Base-by-base conservation (phyloP, 148 eudicot species). In the Diospyros kaki region DNA sequence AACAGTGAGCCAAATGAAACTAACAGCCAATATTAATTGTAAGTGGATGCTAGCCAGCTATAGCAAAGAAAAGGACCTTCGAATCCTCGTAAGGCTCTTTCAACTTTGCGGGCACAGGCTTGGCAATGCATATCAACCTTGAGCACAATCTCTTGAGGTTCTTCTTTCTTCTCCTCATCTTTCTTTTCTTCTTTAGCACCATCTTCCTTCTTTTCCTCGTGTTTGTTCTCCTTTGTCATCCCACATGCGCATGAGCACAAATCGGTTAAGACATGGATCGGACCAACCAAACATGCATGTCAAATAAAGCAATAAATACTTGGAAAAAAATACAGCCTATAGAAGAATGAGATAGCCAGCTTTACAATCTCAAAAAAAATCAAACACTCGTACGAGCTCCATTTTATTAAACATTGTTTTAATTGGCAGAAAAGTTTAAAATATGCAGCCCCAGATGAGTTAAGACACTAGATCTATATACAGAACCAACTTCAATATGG, bases 121-220 rank as follows among this genome's bases (percentile, higher is more conserved):
- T 84, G 84, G 50, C 94, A 90, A 76, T 88, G 94, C 94, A 90
- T 90, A 53, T 90, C 90, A 43, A 90, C 94, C 79, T 83, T 88
- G 62, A 86, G 82, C 56, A 85, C 86, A 9, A 79, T 82, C 83
- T 85, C 88, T 69, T 75, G 80, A 11, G 83, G 66, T 72, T 52
- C 76, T 4, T 83, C 83, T 46, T 71, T 62, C 4, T 78, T 70
- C 5, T 75, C 53, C 52, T 82, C 52, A 7, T 79, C 79, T 17
- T 80, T 75, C 51, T 76, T 48, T 18, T 66, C 64, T 11, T 54
- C 69, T 4, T 46, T 76, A 46, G 9, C 73, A 1, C 53, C 53
- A 58, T 76, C 75, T 39, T 59, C 68, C 40, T 71, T 73, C 61
- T 74, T 54, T 60, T 75, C 75, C 38, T 56, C 77, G 61, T 71